Evolutionary conservation across 1,284 basidiomycete species (phyloP), one percentile per base, ranked within the genome.

Genomic region (Xerocomus nothofagi): DNA sequence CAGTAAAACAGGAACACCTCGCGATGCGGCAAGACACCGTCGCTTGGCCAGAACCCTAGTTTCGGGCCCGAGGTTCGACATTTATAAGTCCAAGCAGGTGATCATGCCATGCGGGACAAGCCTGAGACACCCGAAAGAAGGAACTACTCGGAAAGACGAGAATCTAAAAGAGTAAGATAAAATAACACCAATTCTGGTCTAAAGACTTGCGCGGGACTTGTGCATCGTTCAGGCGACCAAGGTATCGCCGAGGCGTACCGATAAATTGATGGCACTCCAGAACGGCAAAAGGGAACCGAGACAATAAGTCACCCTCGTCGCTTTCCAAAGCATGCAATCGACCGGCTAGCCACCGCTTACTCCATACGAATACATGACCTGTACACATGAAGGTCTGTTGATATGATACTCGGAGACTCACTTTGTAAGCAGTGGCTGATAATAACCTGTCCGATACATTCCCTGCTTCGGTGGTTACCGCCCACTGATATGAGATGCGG

Each of bases 171-270:
- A n/a, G n/a, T n/a, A n/a, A 29, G 39, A 27, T 24, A 27, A 27
- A 50, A 26, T 29, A n/a, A 24, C 20, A 40, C 51, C 36, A 42
- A 51, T 41, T 55, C 42, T 49, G 41, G 43, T 39, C 15, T 26
- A 49, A 27, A 45, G 34, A 18, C 26, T 31, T 21, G 49, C 15
- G n/a, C 20, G 26, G 36, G 14, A 41, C 38, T 41, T 42, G 24
- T 9, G 32, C 39, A 26, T n/a, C 18, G 3, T 30, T 12, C 24
- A 46, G 24, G 36, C 30, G 21, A 18, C 27, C 42, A 17, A 39
- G 48, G 39, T 45, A 63, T 57, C 58, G 10, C 60, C 60, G 52
- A 56, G 58, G 51, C 14, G 30, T 23, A 40, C 34, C 24, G 31
- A 49, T 31, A 49, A 30, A 43, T 46, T 23, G 6, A 40, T 30